phyloP scores from a whole-genome alignment of 2,329 filamentous ascomycete species.

The Claviceps pazoutovae region DNA sequence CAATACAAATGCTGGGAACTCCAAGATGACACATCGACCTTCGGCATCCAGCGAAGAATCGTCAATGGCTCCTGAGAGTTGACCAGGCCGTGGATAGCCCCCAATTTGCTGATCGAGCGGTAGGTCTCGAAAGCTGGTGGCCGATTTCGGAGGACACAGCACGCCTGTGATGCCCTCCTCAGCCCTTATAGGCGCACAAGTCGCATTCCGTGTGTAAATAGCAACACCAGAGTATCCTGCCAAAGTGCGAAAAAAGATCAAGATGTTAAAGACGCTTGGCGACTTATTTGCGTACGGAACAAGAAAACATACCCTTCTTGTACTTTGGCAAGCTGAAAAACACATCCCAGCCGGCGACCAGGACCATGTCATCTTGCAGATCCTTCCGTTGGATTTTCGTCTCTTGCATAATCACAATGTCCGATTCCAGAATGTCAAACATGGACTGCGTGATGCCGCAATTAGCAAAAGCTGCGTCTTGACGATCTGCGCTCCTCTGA shows the following conservation, averaged over 20 bases:
- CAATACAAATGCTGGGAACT: constrained; percentile 89
- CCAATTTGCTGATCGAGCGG: constrained; percentile 66
- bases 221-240: constrained; percentile 89
- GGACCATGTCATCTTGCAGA: constrained; percentile 85
- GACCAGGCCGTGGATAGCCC: constrained; percentile 62
- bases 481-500: not conserved
- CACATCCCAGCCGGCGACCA: constrained; percentile 90
- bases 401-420: constrained; percentile 92
- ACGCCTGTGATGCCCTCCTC: constrained; percentile 89
- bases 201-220: constrained; percentile 81
- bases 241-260: not conserved
- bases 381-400: constrained; percentile 93
- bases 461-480: not conserved
- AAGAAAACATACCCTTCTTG: constrained; percentile 61
- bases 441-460: constrained; percentile 44
- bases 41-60: constrained; percentile 70
- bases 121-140: constrained; percentile 59
- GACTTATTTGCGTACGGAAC: not conserved
- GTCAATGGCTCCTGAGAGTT: constrained; percentile 52
- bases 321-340: constrained; percentile 86
- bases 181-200: constrained; percentile 72
- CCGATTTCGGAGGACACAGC: constrained; percentile 58
- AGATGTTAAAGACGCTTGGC: not conserved
- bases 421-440: constrained; percentile 86
- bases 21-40: constrained; percentile 78